Evolutionary conservation across 805 yeast genomes (phyloP), one percentile per base, ranked within the genome.

Genomic region (Myxozyma lipomycoides): DNA sequence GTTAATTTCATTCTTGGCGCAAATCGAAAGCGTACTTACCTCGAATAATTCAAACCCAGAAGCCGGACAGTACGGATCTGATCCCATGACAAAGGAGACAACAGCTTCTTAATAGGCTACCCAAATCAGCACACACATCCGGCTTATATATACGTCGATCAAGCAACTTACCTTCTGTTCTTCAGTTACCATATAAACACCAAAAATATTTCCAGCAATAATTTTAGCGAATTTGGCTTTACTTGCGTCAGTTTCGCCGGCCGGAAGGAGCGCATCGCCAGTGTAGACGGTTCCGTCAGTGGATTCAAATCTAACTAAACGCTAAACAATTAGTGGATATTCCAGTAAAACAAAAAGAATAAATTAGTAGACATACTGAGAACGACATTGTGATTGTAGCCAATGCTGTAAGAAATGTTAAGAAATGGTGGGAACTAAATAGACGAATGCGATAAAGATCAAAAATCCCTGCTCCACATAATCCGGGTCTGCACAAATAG

Each of bases 41-140:
- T 73, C 36, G 67, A 65, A 59, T 76, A 79, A 62, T 78, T 78
- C 64, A 78, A 68, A 0, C 83, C 83, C 30, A 79, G 68, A 61
- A 74, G 70, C 43, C 80, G 66, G 19, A 78, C 66, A 1, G 75
- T 70, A 4, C 64, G 65, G 1, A 74, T 64, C 41, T 71, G 71
- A 2, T 58, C 57, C n/a, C 57, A 58, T 3, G 68, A 64, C 28
- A 77, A 51, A 3, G 81, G 81, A 2, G 73, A 57, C 45, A 77
- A 61, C 12, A 77, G 64, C 45, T 67, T 54, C 36, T 56, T 50
- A 26, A 77, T 67, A 2, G 67, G 61, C 40, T 61, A 48, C 17
- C 38, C 15, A 35, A 7, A 18, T 7, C 40, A 17, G 40, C 22
- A 17, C 17, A 37, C 19, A 34, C 30, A 43, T 34, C 32, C 7